Conservation (phyloP, 163 green algal genomes). For the Scenedesmus sp. region DNA sequence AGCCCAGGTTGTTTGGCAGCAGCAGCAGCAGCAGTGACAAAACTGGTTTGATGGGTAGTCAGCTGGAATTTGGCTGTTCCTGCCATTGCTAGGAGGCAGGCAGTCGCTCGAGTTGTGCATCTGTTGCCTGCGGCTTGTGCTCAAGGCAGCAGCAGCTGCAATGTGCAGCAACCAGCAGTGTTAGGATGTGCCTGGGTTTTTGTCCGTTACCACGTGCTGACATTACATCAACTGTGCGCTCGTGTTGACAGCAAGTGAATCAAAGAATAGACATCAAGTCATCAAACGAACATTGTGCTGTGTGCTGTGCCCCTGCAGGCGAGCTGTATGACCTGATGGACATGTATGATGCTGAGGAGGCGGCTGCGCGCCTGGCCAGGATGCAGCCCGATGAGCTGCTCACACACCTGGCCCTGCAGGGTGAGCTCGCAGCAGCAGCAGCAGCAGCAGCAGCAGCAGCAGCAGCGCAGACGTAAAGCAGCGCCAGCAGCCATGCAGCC, state of each 20-base stretch:
- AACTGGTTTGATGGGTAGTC: too few relatives aligned
- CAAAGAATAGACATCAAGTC: not conserved
- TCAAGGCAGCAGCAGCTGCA: too few relatives aligned
- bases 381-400: conserved; percentile 40
- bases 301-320: not conserved
- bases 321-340: conserved; percentile 74
- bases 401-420: conserved; percentile 53
- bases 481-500: not conserved
- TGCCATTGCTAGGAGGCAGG: not conserved
- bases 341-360: conserved; percentile 50
- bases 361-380: not conserved
- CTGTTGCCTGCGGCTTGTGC: too few relatives aligned
- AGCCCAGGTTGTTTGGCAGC: not conserved
- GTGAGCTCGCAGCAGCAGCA: conserved; percentile 27
- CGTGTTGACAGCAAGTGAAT: not conserved
- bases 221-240: too few relatives aligned
- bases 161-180: too few relatives aligned
- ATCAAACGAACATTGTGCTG: not conserved
- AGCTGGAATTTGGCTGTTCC: too few relatives aligned
- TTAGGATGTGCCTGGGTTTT: too few relatives aligned
- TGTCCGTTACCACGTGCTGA: too few relatives aligned
- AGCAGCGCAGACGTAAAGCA: not conserved
- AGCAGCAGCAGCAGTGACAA: not conserved
- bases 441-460: conserved; percentile 7
- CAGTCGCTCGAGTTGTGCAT: too few relatives aligned